A percentile compares a stretch with the other conserved stretches of the same genome.
phyloP scores from a whole-genome alignment of 176 grass and related monocot genomes.

The Oryza longistaminata region DNA sequence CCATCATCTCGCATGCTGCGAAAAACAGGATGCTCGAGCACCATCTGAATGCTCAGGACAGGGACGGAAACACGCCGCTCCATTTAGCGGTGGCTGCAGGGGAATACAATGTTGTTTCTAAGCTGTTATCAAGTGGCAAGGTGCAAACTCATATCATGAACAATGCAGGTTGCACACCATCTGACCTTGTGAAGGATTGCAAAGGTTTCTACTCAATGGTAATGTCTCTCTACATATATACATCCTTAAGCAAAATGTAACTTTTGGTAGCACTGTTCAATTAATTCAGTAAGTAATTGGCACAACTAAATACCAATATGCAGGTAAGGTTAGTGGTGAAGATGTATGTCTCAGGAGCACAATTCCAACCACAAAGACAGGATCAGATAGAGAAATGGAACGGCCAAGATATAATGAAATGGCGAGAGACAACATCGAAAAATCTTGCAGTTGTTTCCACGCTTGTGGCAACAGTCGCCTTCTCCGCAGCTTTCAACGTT shows the following conservation, averaged over 20 bases:
- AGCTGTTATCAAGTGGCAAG: constrained; percentile 12
- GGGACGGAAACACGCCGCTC: constrained; percentile 41
- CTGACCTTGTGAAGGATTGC: constrained; percentile 23
- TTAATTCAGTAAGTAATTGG: neutral
- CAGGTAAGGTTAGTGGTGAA: constrained; percentile 32
- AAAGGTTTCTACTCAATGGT: constrained; percentile 52
- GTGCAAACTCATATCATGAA: constrained; percentile 41
- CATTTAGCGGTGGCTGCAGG: constrained; percentile 41
- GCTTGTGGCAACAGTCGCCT: constrained; percentile 51
- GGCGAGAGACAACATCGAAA: constrained; percentile 36
- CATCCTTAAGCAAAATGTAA: neutral
- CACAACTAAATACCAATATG: neutral
- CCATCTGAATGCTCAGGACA: constrained; percentile 43
- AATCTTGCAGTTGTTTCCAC: constrained; percentile 49
- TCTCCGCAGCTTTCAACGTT: constrained; percentile 63
- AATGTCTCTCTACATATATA: neutral
- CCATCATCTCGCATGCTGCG: neutral
- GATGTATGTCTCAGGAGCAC: constrained; percentile 31
- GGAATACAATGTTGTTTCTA: neutral
- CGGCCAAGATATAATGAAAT: constrained; percentile 43
- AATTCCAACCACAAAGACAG: constrained; percentile 46
- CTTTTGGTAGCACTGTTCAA: neutral
- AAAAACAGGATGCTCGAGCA: neutral
- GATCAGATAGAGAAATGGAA: constrained; percentile 52
- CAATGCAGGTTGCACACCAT: constrained; percentile 39